Evolutionary conservation across 306 rosid species (phyloP).

Genomic region (Vicia villosa): DNA sequence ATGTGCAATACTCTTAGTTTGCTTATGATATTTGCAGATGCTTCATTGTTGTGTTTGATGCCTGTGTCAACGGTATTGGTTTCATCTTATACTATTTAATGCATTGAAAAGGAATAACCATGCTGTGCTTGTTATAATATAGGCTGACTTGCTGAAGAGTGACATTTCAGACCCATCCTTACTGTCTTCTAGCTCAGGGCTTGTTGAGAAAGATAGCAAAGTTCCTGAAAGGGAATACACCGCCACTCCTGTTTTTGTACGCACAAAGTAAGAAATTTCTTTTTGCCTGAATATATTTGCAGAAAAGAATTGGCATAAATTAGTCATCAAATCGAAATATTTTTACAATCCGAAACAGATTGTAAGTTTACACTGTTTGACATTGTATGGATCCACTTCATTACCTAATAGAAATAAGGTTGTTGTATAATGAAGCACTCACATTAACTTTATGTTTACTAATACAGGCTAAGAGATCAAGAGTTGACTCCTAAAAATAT

Average conservation of each 20-base stretch:
- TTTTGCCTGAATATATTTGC: background rate
- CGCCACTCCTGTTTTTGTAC: conserved; percentile 81
- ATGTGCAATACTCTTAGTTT: conserved; percentile 15
- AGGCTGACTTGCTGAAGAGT: conserved; percentile 89
- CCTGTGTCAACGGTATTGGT: background rate
- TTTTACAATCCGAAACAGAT: too few relatives aligned
- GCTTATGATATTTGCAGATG: conserved; percentile 14
- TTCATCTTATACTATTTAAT: background rate
- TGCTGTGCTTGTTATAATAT: conserved; percentile 12
- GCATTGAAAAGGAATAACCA: background rate
- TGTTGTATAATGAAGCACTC: conserved; percentile 23
- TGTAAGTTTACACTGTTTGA: background rate
- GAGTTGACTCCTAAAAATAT: conserved; percentile 54
- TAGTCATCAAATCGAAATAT: too few relatives aligned
- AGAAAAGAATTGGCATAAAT: background rate
- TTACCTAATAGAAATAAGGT: conserved; percentile 1
- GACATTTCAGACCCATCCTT: conserved; percentile 80
- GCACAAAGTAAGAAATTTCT: conserved; percentile 62
- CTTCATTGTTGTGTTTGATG: conserved; percentile 9
- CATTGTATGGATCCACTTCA: conserved; percentile 8
- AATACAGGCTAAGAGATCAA: conserved; percentile 55
- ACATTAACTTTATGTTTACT: conserved; percentile 21
- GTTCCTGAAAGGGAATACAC: conserved; percentile 50
- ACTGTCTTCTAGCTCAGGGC: conserved; percentile 50
- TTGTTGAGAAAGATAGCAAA: conserved; percentile 62